These are phyloP conservation scores for Aureobasidium sp. DNA, from an alignment of 2,329 filamentous ascomycete species.

Conservation along the genomic window DNA sequence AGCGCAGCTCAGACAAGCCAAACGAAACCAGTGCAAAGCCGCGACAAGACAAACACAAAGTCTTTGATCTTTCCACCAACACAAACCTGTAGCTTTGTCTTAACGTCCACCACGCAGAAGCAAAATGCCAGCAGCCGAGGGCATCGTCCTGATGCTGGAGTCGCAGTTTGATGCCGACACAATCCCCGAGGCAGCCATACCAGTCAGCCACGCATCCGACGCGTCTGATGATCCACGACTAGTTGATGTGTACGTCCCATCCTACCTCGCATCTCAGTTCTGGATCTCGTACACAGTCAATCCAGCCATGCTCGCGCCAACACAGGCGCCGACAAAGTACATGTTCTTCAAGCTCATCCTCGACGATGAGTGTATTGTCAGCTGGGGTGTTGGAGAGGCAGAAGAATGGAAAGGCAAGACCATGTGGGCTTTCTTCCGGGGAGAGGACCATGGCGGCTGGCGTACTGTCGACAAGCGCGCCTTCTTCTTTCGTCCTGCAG, in stretches of 20 bases:
- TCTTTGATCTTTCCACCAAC: not conserved
- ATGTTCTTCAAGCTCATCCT: constrained; percentile 44
- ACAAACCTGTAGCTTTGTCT: not conserved
- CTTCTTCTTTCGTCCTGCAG: constrained; percentile 31
- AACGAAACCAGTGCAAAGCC: not conserved
- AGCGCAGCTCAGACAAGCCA: not conserved
- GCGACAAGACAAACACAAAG: not conserved
- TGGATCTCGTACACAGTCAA: constrained; percentile 35
- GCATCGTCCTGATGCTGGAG: constrained; percentile 5
- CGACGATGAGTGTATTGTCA: constrained; percentile 33
- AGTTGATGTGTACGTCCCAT: constrained; percentile 31
- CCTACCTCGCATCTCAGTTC: constrained; percentile 34
- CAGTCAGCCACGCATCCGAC: not conserved
- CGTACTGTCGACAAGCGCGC: constrained; percentile 35
- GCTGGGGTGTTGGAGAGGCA: constrained; percentile 38
- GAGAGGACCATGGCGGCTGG: constrained; percentile 23
- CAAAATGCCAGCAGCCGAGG: constrained; percentile 4
- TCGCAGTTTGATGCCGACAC: constrained; percentile 13
- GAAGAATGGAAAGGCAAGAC: constrained; percentile 39
- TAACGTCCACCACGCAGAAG: not conserved
- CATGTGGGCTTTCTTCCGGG: constrained; percentile 39
- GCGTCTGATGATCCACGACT: not conserved
- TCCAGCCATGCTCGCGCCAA: constrained; percentile 6
- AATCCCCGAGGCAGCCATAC: constrained; percentile 2
- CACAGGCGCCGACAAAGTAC: constrained; percentile 16